Evolutionary conservation across 306 rosid genomes (phyloP), one percentile per base, ranked within the genome.

Genomic region (Comarum palustre): DNA sequence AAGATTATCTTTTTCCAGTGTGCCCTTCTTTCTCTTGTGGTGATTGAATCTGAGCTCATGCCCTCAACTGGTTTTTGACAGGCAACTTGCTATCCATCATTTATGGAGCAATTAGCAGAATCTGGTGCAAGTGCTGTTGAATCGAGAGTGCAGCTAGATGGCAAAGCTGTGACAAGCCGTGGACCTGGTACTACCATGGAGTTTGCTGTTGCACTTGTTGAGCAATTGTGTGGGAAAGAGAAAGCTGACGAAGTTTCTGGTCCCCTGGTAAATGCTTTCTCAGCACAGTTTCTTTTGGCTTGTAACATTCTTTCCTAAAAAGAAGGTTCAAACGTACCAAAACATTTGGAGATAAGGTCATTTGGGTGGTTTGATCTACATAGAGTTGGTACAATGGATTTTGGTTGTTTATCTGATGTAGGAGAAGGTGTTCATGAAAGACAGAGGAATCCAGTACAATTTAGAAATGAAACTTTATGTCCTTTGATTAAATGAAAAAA

Each of bases 131-230:
- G 73, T 60, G 66, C 96, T 68, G 87, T 87, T 50, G 98, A 91
- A 83, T 81, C 98, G 27, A 86, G 93, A 82, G 98, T 94, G 70
- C 97, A 91, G 73, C 57, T 86, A 66, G 97, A 94, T 86, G 92
- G 92, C 41, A 88, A 65, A 75, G 91, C 84, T 67, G 91, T 91
- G 73, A 91, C 98, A 42, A 94, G 96, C 69, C 87, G 95, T 72
- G 98, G 90, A 10, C 95, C 95, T 25, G 98, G 97, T 68, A 94
- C 98, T 52, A 88, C 96, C 84, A 84, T 91, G 90, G 98, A 94
- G 80, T 94, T 80, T 48, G 82, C 86, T 3, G 78, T 91, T 84
- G 87, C 89, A 0, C 75, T 94, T 68, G 87, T 88, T 72, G 98
- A 91, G 82, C 96, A 88, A 75, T 75, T 94, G 85, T 88, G 73